phyloP scores from a whole-genome alignment of 169 alveolate genomes.

The Plasmodium inui region DNA sequence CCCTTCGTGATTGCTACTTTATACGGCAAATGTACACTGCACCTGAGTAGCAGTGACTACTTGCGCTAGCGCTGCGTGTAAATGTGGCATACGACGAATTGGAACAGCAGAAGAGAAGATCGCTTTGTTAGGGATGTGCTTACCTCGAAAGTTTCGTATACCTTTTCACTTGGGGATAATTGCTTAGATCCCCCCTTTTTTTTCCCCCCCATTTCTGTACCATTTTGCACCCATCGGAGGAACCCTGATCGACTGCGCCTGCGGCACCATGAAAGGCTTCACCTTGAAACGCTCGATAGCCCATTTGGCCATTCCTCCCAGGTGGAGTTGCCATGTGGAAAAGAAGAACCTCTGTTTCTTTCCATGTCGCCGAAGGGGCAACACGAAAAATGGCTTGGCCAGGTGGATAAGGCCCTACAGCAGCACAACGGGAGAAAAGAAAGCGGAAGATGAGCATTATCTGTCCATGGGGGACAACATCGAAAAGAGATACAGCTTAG shows the following conservation, averaged over 20 bases:
- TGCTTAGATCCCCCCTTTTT: background rate
- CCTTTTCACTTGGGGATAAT: background rate
- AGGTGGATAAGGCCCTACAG: background rate
- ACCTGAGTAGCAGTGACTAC: background rate
- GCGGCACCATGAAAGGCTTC: slow-evolving; percentile 15
- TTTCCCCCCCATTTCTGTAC: background rate
- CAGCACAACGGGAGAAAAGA: slow-evolving; percentile 16
- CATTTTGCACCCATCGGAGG: background rate
- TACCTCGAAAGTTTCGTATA: background rate
- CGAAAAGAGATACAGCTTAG: slow-evolving; percentile 72
- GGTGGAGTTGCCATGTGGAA: slow-evolving; percentile 6
- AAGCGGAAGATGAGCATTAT: slow-evolving; percentile 43
- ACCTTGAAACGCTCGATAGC: background rate
- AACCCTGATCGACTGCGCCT: background rate
- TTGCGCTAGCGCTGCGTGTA: background rate
- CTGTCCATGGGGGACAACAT: slow-evolving; percentile 71
- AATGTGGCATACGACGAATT: background rate
- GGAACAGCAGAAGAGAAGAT: background rate
- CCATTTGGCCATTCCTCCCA: background rate
- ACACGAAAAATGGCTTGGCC: background rate
- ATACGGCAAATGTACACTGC: background rate
- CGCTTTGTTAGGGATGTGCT: background rate
- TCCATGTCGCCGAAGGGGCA: background rate
- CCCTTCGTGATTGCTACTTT: background rate
- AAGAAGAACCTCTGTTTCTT: slow-evolving; percentile 4